A percentile compares a stretch with the other conserved stretches of the same genome.
phyloP scores from a whole-genome alignment of 768 basidiomycete species.

The Xanthoconium stramineum region DNA sequence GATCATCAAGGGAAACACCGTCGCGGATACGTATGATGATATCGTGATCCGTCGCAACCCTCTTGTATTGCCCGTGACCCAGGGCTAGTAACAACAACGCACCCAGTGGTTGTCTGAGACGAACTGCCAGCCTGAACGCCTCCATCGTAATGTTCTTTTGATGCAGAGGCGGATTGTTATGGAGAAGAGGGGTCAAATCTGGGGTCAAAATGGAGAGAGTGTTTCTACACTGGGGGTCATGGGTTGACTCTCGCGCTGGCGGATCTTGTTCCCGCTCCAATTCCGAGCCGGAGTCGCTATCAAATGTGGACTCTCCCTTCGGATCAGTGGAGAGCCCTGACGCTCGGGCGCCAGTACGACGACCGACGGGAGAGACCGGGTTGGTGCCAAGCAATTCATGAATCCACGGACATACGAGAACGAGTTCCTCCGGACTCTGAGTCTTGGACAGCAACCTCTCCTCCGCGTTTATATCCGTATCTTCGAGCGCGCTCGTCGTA shows the following conservation, averaged over 20 bases:
- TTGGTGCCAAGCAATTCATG: slow-evolving; percentile 3
- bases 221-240: background rate
- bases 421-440: background rate
- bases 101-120: slow-evolving; percentile 13
- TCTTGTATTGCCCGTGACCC: slow-evolving; percentile 8
- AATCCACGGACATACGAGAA: slow-evolving; percentile 22
- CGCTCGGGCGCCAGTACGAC: background rate
- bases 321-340: too few species aligned
- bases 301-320: background rate
- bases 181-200: background rate
- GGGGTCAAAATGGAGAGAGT: background rate
- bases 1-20: slow-evolving; percentile 1
- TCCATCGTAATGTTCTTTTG: background rate
- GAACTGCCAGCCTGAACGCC: slow-evolving; percentile 3
- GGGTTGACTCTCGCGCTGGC: background rate
- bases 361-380: background rate
- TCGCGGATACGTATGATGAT: slow-evolving; percentile 9
- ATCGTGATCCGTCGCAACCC: slow-evolving; percentile 11
- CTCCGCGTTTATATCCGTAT: slow-evolving; percentile 7
- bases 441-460: background rate
- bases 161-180: too few species aligned
- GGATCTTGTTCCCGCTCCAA: background rate
- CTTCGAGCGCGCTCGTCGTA: slow-evolving; percentile 5
- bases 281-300: slow-evolving; percentile 3
- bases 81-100: slow-evolving; percentile 11